phyloP scores from a whole-genome alignment of 495 filamentous ascomycete genomes.

The Cenococcum geophilum region DNA sequence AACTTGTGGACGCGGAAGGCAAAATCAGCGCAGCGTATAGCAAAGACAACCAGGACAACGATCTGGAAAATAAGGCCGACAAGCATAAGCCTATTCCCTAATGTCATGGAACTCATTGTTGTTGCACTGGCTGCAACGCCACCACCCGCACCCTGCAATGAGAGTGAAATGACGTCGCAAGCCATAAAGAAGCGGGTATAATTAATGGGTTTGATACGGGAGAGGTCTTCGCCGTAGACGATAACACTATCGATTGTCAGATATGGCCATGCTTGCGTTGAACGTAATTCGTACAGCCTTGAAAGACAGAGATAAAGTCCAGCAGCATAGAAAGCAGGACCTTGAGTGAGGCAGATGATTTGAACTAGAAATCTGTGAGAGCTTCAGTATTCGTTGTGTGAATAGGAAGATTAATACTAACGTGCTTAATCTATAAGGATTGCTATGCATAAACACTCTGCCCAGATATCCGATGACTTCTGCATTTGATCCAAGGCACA shows the following conservation, averaged over 20 bases:
- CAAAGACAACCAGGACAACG: constrained; percentile 29
- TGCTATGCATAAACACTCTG: constrained; percentile 39
- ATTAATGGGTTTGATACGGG: constrained; percentile 46
- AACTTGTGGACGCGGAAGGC: constrained; percentile 5
- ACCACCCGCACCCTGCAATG: constrained; percentile 47
- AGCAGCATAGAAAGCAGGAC: constrained; percentile 51
- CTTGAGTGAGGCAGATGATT: constrained; percentile 48
- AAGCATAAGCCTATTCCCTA: constrained; percentile 29
- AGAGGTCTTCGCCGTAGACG: constrained; percentile 42
- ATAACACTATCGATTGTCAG: constrained; percentile 26
- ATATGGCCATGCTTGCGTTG: too few relatives aligned
- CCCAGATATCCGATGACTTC: constrained; percentile 44
- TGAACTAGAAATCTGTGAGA: constrained; percentile 18
- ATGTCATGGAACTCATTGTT: constrained; percentile 7
- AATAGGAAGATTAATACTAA: background rate
- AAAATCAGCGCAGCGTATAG: constrained; percentile 21
- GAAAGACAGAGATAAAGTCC: constrained; percentile 51
- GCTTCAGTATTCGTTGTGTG: background rate
- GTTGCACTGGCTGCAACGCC: constrained; percentile 31
- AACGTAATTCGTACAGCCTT: constrained; percentile 1
- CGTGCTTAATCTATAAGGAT: constrained; percentile 33
- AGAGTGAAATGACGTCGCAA: constrained; percentile 45
- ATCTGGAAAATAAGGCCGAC: constrained; percentile 35
- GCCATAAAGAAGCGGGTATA: constrained; percentile 49
- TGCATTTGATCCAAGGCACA: constrained; percentile 37